Evolutionary conservation across 768 basidiomycete species (phyloP).

Genomic region (Pulveroboletus sp.): DNA sequence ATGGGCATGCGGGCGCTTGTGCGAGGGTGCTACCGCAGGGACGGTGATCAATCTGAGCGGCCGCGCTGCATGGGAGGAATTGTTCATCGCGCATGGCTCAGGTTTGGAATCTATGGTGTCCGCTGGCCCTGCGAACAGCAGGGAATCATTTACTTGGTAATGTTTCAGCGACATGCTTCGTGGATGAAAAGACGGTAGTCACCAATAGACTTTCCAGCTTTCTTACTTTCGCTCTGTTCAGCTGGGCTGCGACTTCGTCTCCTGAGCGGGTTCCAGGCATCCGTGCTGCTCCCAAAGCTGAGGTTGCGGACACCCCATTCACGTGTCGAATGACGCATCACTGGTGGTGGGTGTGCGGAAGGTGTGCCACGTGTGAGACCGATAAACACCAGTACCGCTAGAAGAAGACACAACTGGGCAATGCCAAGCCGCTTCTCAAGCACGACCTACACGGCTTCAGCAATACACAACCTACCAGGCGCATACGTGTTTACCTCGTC

Average conservation of each 20-base stretch:
- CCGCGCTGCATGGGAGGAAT: neutral
- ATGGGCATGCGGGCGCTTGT: slow-evolving; percentile 5
- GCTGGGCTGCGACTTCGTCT: slow-evolving; percentile 33
- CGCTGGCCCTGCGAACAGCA: neutral
- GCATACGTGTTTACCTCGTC: slow-evolving; percentile 60
- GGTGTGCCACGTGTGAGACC: slow-evolving; percentile 70
- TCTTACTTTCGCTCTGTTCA: slow-evolving; percentile 10
- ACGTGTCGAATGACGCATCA: slow-evolving; percentile 32
- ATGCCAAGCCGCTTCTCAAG: slow-evolving; percentile 89
- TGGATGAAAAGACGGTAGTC: neutral
- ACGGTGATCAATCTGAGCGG: neutral
- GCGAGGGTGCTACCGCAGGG: slow-evolving; percentile 1
- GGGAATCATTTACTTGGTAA: neutral
- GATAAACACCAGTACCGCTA: slow-evolving; percentile 84
- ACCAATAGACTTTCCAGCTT: slow-evolving; percentile 14
- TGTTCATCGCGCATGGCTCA: neutral
- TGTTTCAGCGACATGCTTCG: neutral
- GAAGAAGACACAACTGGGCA: slow-evolving; percentile 79
- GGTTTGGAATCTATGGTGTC: neutral
- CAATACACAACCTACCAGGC: neutral
- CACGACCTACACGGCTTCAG: slow-evolving; percentile 51
- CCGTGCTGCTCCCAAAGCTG: slow-evolving; percentile 55
- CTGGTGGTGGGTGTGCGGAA: slow-evolving; percentile 31
- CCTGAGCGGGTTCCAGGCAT: slow-evolving; percentile 19
- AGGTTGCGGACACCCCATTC: slow-evolving; percentile 59